Evolutionary conservation across 345 rosid genomes (phyloP).

Genomic region (Rubroshorea leprosula): DNA sequence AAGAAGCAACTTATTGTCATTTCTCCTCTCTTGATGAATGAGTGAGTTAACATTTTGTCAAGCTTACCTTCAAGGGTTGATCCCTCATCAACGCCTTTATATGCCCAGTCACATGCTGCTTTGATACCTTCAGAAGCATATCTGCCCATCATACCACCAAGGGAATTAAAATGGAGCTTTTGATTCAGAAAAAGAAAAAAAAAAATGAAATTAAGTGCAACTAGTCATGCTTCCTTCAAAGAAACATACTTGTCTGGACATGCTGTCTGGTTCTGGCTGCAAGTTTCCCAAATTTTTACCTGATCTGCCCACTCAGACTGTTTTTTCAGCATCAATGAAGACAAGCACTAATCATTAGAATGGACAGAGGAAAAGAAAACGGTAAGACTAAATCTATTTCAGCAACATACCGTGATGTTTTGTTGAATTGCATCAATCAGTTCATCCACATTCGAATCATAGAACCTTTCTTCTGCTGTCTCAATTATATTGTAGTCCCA

Average conservation of each 20-base stretch:
- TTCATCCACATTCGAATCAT: conserved; percentile 39
- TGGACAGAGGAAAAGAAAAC: background rate
- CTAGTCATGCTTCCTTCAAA: too few species aligned
- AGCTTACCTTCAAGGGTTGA: conserved; percentile 54
- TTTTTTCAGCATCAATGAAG: too few species aligned
- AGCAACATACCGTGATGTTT: conserved; percentile 54
- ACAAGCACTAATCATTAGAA: background rate
- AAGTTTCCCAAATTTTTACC: too few species aligned
- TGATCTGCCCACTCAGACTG: conserved; percentile 69
- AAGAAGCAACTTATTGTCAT: conserved; percentile 10
- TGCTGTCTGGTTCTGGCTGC: too few species aligned
- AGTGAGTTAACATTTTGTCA: background rate
- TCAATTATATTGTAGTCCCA: conserved; percentile 73
- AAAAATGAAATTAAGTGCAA: too few species aligned
- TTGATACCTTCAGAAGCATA: conserved; percentile 80
- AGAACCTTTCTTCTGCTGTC: conserved; percentile 58
- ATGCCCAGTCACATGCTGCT: conserved; percentile 90
- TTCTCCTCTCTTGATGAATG: background rate
- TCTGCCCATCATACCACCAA: too few species aligned
- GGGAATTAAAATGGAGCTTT: too few species aligned
- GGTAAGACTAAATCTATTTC: background rate
- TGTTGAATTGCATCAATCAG: conserved; percentile 55
- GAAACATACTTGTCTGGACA: too few species aligned
- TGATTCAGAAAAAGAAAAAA: too few species aligned
- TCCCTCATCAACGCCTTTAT: conserved; percentile 59